Conservation (phyloP, 768 basidiomycete species). For the Amanita jacksonii region DNA sequence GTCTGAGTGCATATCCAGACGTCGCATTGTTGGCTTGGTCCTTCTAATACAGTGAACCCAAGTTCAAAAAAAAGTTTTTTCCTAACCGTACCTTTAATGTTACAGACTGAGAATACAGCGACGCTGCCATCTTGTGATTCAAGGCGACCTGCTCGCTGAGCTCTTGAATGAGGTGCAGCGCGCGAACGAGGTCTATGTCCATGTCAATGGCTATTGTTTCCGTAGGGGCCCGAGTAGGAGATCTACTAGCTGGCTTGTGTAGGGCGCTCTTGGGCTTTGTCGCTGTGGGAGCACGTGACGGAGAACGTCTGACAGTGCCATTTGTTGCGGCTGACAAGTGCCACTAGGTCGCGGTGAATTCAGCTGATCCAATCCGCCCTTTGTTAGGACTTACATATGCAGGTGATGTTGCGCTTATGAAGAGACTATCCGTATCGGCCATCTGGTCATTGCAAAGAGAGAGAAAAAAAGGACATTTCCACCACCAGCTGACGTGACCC, state of each 20-base stretch:
- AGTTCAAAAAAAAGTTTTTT: conserved; percentile 8
- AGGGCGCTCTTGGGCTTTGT: background rate
- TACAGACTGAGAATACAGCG: conserved; percentile 59
- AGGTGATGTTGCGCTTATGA: background rate
- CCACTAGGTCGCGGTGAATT: background rate
- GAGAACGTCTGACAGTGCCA: background rate
- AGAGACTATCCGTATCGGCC: background rate
- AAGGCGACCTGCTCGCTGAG: conserved; percentile 74
- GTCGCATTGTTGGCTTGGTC: conserved; percentile 64
- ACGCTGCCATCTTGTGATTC: conserved; percentile 67
- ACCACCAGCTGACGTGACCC: background rate
- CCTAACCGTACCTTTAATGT: conserved; percentile 56
- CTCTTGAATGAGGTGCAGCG: conserved; percentile 75
- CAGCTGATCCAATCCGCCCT: too few relatives aligned
- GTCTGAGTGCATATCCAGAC: conserved; percentile 68
- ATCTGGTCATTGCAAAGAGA: background rate
- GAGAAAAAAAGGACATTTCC: too few relatives aligned
- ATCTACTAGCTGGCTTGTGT: background rate
- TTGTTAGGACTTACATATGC: background rate
- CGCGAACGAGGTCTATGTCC: conserved; percentile 63
- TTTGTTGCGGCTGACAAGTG: background rate
- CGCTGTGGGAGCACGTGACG: conserved; percentile 3
- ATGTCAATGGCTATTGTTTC: conserved; percentile 21
- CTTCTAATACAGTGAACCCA: conserved; percentile 26
- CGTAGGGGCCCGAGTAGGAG: conserved; percentile 9